These are phyloP conservation scores for Arabidopsis suecica DNA, from an alignment of 345 rosid genomes.

Conservation along the genomic window DNA sequence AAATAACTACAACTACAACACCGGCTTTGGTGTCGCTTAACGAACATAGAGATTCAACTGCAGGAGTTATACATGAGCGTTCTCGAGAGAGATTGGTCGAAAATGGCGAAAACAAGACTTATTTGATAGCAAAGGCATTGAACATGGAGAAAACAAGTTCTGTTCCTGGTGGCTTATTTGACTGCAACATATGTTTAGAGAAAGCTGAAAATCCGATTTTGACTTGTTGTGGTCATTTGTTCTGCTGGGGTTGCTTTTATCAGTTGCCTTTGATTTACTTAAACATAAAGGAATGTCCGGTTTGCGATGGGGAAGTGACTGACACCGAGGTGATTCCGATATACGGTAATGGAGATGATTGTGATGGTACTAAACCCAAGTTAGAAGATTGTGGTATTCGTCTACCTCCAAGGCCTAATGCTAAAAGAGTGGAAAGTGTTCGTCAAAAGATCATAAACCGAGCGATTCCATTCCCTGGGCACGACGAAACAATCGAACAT, in stretches of 20 bases:
- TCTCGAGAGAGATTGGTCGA: constrained; percentile 43
- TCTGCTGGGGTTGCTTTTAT: constrained; percentile 76
- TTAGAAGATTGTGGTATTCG: constrained; percentile 46
- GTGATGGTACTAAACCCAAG: constrained; percentile 31
- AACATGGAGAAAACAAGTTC: constrained; percentile 44
- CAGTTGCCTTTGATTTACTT: constrained; percentile 52
- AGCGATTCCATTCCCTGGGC: constrained; percentile 41
- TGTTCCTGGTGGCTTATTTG: constrained; percentile 48
- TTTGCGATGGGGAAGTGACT: constrained; percentile 56
- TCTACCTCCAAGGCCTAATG: constrained; percentile 64
- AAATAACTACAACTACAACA: constrained; percentile 26
- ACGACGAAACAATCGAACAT: constrained; percentile 48
- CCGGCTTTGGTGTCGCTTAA: constrained; percentile 19
- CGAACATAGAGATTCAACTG: constrained; percentile 32
- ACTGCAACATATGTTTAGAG: constrained; percentile 63
- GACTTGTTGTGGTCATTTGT: constrained; percentile 76
- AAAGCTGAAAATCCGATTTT: constrained; percentile 61
- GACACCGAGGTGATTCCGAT: constrained; percentile 61
- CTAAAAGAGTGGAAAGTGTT: constrained; percentile 57
- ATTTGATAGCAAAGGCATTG: constrained; percentile 62
- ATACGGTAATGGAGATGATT: constrained; percentile 54
- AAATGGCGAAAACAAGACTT: constrained; percentile 37
- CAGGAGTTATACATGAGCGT: constrained; percentile 39
- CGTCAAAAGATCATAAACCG: constrained; percentile 55
- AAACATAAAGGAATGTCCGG: constrained; percentile 54